Percentiles rank a stretch among this genome's conserved stretches.
Conservation (phyloP, 495 filamentous ascomycete species). For the Eremomyces bilateralis region DNA sequence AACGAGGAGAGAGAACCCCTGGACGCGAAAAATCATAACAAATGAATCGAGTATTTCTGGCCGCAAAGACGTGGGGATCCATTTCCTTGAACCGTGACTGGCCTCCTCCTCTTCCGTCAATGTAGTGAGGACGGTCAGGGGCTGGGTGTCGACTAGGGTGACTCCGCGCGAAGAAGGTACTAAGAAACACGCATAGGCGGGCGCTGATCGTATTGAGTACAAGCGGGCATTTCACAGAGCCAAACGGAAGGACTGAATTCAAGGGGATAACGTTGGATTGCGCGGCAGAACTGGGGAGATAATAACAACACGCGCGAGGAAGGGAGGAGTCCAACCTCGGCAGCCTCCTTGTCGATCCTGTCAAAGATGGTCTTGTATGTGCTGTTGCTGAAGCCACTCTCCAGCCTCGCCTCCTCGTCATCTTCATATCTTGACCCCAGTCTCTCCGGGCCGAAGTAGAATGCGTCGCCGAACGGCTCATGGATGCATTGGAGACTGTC, state of each 20-base stretch:
- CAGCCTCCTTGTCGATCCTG: constrained; percentile 38
- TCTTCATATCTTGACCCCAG: constrained; percentile 52
- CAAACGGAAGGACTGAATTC: not conserved
- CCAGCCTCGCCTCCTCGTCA: constrained; percentile 43
- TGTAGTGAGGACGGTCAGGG: no score
- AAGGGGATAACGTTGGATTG: not conserved
- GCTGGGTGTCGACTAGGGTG: no score
- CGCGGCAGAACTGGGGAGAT: constrained; percentile 5
- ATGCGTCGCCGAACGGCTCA: constrained; percentile 92
- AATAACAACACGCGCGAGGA: not conserved
- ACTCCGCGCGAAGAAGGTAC: not conserved
- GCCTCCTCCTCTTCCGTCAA: no score
- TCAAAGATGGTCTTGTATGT: constrained; percentile 62
- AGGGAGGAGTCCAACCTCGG: constrained; percentile 34
- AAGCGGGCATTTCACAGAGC: not conserved
- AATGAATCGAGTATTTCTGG: not conserved
- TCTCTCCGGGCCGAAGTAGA: constrained; percentile 82
- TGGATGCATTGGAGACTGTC: constrained; percentile 67
- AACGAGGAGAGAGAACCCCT: not conserved
- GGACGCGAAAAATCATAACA: no score
- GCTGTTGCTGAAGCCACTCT: constrained; percentile 52
- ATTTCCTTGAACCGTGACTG: no score
- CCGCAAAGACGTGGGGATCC: no score
- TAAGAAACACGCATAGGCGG: no score
- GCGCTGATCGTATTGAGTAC: not conserved